Evolutionary conservation across 140 eudicot species (phyloP), one percentile per base, ranked within the genome.

Genomic region (Oenanthe javanica): DNA sequence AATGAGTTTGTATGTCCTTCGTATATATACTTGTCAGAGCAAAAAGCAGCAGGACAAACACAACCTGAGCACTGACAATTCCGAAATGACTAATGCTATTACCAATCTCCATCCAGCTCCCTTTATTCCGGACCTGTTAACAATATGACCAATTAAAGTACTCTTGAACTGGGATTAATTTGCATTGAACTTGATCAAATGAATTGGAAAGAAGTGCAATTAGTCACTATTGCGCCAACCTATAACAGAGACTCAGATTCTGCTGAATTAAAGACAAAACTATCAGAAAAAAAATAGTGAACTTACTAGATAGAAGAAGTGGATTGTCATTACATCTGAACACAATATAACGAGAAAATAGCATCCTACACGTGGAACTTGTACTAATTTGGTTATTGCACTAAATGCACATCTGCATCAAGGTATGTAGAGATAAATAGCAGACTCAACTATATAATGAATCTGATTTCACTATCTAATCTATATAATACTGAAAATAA

Each of bases 61-160:
- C 99, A 16, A 96, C 99, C 83, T 96, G 99, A 1, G 99, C 99
- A 81, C 99, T 96, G 92, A 96, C 90, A 21, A 96, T 96, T 72
- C 99, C 99, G 63, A 96, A 96, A 89, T 96, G 99, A 80, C 99
- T 96, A 4, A 96, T 96, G 89, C 97, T 93, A 87, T 96, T 96
- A 11, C 99, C 99, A 36, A 96, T 96, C 86, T 96, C 98, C 99
- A 96, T 96, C 99, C 99, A 96, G 84, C 99, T 96, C 83, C 99
- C 99, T 10, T 94, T 93, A 85, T 91, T 93, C 67, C 87, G 86
- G 50, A 95, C 98, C 98, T 94, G 88, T 77, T n/a, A 84, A 21
- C 11, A 67, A 79, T n/a, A 23, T 54, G 80, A 50, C 36, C 49
- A 77, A 14, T 54, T 59, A 52, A 19, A 19, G 11, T 52, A 16